Evolutionary conservation across 768 basidiomycete genomes (phyloP).

Genomic region (Termitomyces sp.): DNA sequence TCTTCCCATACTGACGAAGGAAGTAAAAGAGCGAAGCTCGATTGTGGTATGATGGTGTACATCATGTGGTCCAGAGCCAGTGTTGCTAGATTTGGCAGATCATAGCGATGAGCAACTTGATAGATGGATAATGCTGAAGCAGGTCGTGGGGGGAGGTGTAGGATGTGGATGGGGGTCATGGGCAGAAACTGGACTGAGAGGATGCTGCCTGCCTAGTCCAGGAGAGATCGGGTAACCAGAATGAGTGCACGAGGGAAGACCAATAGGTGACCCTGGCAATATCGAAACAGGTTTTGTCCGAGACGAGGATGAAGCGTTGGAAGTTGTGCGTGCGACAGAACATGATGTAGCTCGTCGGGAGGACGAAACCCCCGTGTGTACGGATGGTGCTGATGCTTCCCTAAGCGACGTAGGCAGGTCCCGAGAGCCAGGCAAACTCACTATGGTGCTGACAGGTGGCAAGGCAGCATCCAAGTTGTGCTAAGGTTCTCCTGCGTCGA

Average conservation of each 20-base stretch:
- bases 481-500: slow-evolving; percentile 23
- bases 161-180: slow-evolving; percentile 74
- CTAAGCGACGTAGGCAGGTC: slow-evolving; percentile 4
- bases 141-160: slow-evolving; percentile 49
- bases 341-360: slow-evolving; percentile 20
- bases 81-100: slow-evolving; percentile 56
- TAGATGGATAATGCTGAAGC: slow-evolving; percentile 74
- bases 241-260: slow-evolving; percentile 29
- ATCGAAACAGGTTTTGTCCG: slow-evolving; percentile 34
- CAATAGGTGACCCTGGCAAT: slow-evolving; percentile 29
- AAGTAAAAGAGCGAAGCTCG: slow-evolving; percentile 63
- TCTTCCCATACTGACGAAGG: slow-evolving; percentile 69
- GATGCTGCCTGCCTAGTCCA: slow-evolving; percentile 33
- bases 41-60: slow-evolving; percentile 57
- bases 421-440: slow-evolving; percentile 5
- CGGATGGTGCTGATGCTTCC: background rate
- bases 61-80: slow-evolving; percentile 73
- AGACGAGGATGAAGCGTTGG: slow-evolving; percentile 18
- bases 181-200: slow-evolving; percentile 24
- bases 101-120: slow-evolving; percentile 72
- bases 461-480: slow-evolving; percentile 22
- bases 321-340: slow-evolving; percentile 7
- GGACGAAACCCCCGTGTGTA: slow-evolving; percentile 13
- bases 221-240: slow-evolving; percentile 40
- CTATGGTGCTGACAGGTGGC: slow-evolving; percentile 16